Evolutionary conservation across 1,139 yeast species (phyloP).

Genomic region (Hyphopichia buzzinii): DNA sequence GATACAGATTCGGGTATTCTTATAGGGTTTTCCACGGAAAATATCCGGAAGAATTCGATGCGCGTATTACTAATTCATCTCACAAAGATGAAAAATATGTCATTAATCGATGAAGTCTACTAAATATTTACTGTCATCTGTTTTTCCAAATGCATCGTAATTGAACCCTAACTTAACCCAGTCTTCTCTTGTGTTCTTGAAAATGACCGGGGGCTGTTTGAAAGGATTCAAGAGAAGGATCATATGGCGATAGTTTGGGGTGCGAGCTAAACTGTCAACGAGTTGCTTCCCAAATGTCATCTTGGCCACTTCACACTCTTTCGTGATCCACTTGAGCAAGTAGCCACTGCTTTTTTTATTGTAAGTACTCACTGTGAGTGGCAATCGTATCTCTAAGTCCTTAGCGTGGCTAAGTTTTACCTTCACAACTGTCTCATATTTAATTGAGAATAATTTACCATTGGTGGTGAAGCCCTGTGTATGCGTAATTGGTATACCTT

Average conservation of each 20-base stretch:
- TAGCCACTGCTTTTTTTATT: slow-evolving; percentile 46
- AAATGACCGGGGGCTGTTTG: slow-evolving; percentile 29
- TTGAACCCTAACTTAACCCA: slow-evolving; percentile 41
- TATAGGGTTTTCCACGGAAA: no score
- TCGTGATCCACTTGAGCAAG: slow-evolving; percentile 49
- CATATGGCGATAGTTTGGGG: slow-evolving; percentile 23
- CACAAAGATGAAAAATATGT: no score
- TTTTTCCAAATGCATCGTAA: slow-evolving; percentile 29
- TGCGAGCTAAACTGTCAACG: slow-evolving; percentile 20
- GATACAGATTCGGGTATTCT: no score
- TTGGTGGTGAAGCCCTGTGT: slow-evolving; percentile 46
- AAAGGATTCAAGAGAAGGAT: slow-evolving; percentile 19
- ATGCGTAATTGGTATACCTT: slow-evolving; percentile 46
- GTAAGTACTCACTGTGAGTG: slow-evolving; percentile 54
- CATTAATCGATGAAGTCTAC: slow-evolving; percentile 31
- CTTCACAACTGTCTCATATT: slow-evolving; percentile 50
- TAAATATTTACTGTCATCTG: slow-evolving; percentile 15
- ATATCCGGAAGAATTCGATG: no score
- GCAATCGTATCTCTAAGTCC: slow-evolving; percentile 48
- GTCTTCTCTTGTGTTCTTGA: slow-evolving; percentile 28
- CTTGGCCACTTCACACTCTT: slow-evolving; percentile 49
- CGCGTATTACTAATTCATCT: no score
- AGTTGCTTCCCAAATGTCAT: slow-evolving; percentile 33
- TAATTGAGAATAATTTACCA: slow-evolving; percentile 52
- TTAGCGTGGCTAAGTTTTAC: slow-evolving; percentile 50